These are phyloP conservation scores for Pelomyxa schiedti DNA, from an alignment of 78 protist species.

Conservation along the genomic window DNA sequence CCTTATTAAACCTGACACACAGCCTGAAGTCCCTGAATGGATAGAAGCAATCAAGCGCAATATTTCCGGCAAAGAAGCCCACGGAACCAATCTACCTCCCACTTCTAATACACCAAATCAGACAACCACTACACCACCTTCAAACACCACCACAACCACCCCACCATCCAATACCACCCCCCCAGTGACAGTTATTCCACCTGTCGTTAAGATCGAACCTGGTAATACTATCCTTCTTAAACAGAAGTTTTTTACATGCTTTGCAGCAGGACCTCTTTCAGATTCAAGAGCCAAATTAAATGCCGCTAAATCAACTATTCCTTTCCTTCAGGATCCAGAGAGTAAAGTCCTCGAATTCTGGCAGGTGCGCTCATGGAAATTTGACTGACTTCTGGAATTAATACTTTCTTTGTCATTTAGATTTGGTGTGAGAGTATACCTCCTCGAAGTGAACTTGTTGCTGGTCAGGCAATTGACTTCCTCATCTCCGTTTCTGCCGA, in stretches of 20 bases:
- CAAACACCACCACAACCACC: neutral
- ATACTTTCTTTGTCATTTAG: neutral
- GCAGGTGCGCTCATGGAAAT: conserved; percentile 1
- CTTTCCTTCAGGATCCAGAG: neutral
- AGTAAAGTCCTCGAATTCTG: conserved; percentile 17
- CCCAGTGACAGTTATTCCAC: too few species aligned
- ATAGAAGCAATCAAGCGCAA: conserved; percentile 37
- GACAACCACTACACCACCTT: neutral
- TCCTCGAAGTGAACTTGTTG: conserved; percentile 40
- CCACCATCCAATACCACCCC: neutral
- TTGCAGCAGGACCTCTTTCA: neutral
- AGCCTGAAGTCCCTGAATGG: conserved; percentile 45
- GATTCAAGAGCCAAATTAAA: conserved; percentile 32
- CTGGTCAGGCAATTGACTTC: conserved; percentile 47
- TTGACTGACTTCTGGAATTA: too few species aligned
- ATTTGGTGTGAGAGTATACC: conserved; percentile 44
- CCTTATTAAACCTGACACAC: conserved; percentile 39
- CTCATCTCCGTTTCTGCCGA: conserved; percentile 55
- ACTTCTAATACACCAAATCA: neutral
- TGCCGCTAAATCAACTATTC: conserved; percentile 8
- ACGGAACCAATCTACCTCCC: conserved; percentile 9
- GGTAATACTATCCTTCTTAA: too few species aligned
- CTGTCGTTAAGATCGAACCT: too few species aligned
- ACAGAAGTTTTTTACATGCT: too few species aligned
- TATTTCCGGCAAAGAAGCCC: conserved; percentile 23